phyloP scores from a whole-genome alignment of 1,284 basidiomycete species.

The Ustilago crameri region DNA sequence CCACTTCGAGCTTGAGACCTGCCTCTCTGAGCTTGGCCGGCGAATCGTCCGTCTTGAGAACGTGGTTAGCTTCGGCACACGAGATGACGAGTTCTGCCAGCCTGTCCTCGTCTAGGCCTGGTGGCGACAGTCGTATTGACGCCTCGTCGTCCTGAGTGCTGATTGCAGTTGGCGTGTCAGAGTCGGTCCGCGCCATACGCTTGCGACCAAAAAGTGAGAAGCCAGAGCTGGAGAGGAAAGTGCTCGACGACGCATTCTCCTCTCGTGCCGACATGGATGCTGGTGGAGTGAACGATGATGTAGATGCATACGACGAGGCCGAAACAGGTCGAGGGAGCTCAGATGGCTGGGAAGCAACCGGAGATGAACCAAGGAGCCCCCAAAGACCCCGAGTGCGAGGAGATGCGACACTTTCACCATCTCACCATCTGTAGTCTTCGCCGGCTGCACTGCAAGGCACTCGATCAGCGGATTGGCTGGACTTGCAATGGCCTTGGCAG shows the following conservation, averaged over 20 bases:
- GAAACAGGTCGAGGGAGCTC: conserved; percentile 1
- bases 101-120: conserved; percentile 33
- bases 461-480: background rate
- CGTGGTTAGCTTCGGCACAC: conserved; percentile 39
- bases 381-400: conserved; percentile 10
- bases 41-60: conserved; percentile 30
- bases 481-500: background rate
- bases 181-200: conserved; percentile 4
- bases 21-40: conserved; percentile 29
- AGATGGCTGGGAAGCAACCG: background rate
- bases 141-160: conserved; percentile 1
- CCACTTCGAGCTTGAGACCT: conserved; percentile 38
- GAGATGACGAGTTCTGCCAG: conserved; percentile 38
- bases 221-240: conserved; percentile 7
- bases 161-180: conserved; percentile 8
- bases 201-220: conserved; percentile 24
- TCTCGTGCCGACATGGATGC: background rate
- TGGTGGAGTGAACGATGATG: conserved; percentile 2
- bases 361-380: conserved; percentile 13
- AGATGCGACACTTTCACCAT: background rate
- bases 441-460: background rate
- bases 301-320: conserved; percentile 15
- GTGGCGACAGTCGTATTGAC: conserved; percentile 21
- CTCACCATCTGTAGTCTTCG: background rate
- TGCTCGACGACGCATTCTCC: conserved; percentile 7